A percentile compares a stretch with the other conserved stretches of the same genome.
These are phyloP conservation scores for Bombardia bombarda DNA, from an alignment of 495 filamentous ascomycete genomes.

Conservation along the genomic window DNA sequence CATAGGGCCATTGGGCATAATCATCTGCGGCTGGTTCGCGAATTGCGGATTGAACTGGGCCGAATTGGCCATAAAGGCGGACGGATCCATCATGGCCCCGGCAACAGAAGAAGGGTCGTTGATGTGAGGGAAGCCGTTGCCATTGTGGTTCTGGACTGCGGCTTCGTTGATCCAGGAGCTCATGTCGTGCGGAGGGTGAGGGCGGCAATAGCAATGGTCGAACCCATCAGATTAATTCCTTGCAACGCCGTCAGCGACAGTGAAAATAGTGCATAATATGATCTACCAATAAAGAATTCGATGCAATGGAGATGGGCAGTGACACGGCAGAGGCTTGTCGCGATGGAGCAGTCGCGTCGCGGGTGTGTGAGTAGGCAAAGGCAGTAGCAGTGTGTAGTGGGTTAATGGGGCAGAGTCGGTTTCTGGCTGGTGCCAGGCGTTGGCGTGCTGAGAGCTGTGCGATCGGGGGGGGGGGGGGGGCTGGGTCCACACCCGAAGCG, in stretches of 20 bases:
- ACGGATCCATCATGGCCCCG: conserved; percentile 47
- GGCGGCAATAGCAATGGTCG: conserved; percentile 21
- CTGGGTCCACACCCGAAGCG: conserved; percentile 14
- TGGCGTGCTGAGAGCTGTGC: conserved; percentile 11
- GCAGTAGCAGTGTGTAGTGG: conserved; percentile 22
- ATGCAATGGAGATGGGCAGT: conserved; percentile 31
- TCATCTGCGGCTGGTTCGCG: conserved; percentile 55
- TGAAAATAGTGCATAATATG: conserved; percentile 20
- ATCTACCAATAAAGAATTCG: conserved; percentile 22
- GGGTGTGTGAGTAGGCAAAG: conserved; percentile 24
- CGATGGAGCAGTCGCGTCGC: conserved; percentile 50
- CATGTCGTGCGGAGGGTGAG: conserved; percentile 47
- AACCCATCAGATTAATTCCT: conserved; percentile 41
- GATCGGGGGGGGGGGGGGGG: conserved; percentile 11
- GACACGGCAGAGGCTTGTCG: conserved; percentile 36
- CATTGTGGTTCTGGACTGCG: conserved; percentile 67
- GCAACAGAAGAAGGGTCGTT: conserved; percentile 42
- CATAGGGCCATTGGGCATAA: conserved; percentile 76
- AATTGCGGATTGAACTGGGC: conserved; percentile 47
- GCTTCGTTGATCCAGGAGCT: conserved; percentile 78
- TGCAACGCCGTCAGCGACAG: conserved; percentile 40
- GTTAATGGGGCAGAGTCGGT: conserved; percentile 25
- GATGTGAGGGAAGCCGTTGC: conserved; percentile 64
- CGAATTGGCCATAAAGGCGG: conserved; percentile 43
- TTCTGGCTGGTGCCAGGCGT: conserved; percentile 17